phyloP scores from a whole-genome alignment of 1,284 basidiomycete species.

The Moniliophthora roreri region DNA sequence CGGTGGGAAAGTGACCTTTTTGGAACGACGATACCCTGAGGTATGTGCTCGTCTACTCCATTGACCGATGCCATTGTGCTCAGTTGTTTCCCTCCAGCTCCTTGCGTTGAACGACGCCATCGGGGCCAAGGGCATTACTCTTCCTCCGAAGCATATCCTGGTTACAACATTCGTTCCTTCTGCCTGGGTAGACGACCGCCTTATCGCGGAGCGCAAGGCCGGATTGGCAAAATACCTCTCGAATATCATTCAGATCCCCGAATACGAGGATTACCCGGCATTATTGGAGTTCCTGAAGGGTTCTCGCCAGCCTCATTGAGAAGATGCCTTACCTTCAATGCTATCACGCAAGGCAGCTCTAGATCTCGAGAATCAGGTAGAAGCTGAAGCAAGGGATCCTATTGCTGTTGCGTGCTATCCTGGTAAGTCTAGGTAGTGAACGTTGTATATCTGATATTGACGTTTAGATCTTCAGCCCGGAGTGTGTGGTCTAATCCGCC shows the following conservation, averaged over 20 bases:
- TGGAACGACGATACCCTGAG: conserved; percentile 50
- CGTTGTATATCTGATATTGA: background rate
- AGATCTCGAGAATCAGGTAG: conserved; percentile 13
- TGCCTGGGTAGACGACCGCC: conserved; percentile 50
- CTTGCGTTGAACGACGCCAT: conserved; percentile 38
- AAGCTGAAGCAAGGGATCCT: conserved; percentile 18
- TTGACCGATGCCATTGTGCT: background rate
- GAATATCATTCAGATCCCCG: conserved; percentile 33
- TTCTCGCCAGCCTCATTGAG: conserved; percentile 31
- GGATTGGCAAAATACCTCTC: conserved; percentile 45
- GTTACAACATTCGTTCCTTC: conserved; percentile 47
- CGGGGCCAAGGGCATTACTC: conserved; percentile 23
- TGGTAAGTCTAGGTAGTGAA: conserved; percentile 13
- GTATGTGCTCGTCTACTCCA: conserved; percentile 25
- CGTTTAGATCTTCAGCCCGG: conserved; percentile 55
- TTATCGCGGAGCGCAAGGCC: conserved; percentile 51
- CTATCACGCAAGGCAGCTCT: conserved; percentile 43
- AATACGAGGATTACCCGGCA: conserved; percentile 30
- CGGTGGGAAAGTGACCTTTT: conserved; percentile 30
- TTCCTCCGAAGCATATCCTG: conserved; percentile 51
- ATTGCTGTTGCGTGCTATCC: conserved; percentile 55
- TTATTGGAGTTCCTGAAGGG: conserved; percentile 41
- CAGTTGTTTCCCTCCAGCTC: conserved; percentile 35
- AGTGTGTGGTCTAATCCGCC: conserved; percentile 55
- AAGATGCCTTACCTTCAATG: conserved; percentile 46